These are phyloP conservation scores for Eudorina sp. DNA, from an alignment of 139 green algal genomes.

Conservation along the genomic window DNA sequence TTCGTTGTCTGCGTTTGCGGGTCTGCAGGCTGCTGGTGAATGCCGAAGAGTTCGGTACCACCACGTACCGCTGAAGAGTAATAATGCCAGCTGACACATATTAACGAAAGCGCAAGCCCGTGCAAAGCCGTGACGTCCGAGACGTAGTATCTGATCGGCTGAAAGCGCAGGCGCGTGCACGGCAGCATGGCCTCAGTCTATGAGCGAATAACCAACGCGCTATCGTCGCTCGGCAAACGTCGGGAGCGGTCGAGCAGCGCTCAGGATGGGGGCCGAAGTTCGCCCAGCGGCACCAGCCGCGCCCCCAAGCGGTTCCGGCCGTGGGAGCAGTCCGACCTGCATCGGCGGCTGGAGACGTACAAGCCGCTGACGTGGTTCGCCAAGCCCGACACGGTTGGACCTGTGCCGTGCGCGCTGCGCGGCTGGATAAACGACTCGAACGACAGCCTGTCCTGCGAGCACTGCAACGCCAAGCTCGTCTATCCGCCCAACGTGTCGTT, in stretches of 20 bases:
- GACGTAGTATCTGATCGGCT: too few species aligned
- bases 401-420: constrained; percentile 73
- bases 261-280: neutral
- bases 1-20: too few species aligned
- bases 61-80: too few species aligned
- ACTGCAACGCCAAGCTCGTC: constrained; percentile 69
- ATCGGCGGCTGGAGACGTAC: constrained; percentile 78
- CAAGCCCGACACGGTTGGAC: constrained; percentile 72
- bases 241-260: constrained; percentile 1
- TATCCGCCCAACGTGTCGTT: constrained; percentile 63
- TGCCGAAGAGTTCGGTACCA: too few species aligned
- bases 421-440: constrained; percentile 71
- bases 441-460: constrained; percentile 76
- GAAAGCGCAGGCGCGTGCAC: too few species aligned
- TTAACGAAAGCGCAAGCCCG: too few species aligned
- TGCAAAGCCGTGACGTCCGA: too few species aligned
- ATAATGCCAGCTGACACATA: too few species aligned
- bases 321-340: constrained; percentile 80
- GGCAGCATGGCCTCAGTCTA: constrained; percentile 32
- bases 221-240: constrained; percentile 43
- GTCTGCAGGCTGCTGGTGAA: too few species aligned
- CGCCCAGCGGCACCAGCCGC: neutral
- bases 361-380: constrained; percentile 79
- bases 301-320: constrained; percentile 38
- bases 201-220: constrained; percentile 37